Percentiles rank a stretch among this genome's conserved stretches.
Conservation (phyloP, 768 basidiomycete species). For the Lentinula edodes region DNA sequence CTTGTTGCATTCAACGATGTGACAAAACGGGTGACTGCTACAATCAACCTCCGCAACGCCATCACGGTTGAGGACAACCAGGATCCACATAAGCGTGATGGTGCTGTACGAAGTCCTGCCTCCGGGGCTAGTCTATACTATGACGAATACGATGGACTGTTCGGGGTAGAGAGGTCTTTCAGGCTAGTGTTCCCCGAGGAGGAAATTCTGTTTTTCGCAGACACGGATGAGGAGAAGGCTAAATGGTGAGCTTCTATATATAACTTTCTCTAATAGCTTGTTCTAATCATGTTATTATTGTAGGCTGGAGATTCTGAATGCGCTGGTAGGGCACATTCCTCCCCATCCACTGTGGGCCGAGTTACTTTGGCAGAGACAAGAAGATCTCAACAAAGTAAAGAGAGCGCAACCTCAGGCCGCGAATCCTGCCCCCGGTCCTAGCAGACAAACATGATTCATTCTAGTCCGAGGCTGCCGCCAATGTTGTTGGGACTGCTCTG, state of each 20-base stretch:
- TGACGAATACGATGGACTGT: conserved; percentile 59
- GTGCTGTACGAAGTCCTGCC: conserved; percentile 36
- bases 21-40: conserved; percentile 83
- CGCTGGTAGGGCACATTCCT: conserved; percentile 84
- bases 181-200: conserved; percentile 74
- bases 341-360: conserved; percentile 94
- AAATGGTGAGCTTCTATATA: conserved; percentile 57
- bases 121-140: conserved; percentile 37
- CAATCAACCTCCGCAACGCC: conserved; percentile 88
- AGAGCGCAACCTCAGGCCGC: neutral
- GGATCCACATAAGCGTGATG: conserved; percentile 32
- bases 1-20: conserved; percentile 90
- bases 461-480: neutral
- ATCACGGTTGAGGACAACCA: conserved; percentile 73
- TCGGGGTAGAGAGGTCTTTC: conserved; percentile 80
- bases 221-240: conserved; percentile 81
- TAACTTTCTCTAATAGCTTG: conserved; percentile 1
- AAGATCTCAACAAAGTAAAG: conserved; percentile 32
- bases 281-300: neutral
- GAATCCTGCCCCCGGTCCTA: neutral
- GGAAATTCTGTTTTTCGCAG: conserved; percentile 87
- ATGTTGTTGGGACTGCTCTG: neutral
- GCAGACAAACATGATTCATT: neutral
- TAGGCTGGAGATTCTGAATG: conserved; percentile 83
- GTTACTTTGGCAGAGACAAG: conserved; percentile 79